phyloP scores from a whole-genome alignment of 2,329 filamentous ascomycete genomes.

The Fusarium metavorans region DNA sequence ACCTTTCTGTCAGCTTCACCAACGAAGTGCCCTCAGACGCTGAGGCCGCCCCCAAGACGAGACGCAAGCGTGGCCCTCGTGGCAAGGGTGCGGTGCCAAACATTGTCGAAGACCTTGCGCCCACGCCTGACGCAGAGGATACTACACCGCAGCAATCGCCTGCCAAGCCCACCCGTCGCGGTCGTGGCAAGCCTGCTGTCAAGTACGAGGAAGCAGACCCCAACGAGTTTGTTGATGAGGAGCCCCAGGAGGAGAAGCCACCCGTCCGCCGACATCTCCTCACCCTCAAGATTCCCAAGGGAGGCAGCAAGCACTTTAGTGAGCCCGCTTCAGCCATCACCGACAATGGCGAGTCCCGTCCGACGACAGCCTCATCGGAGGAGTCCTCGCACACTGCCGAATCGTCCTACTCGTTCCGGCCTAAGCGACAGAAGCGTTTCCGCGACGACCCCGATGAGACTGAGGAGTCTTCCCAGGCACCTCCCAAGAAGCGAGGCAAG shows the following conservation, averaged over 20 bases:
- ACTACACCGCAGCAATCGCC: conserved; percentile 28
- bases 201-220: conserved; percentile 47
- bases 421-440: conserved; percentile 67
- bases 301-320: conserved; percentile 52
- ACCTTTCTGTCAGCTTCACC: conserved; percentile 50
- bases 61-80: conserved; percentile 48
- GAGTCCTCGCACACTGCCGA: conserved; percentile 61
- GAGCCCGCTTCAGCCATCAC: conserved; percentile 52
- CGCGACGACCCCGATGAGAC: conserved; percentile 60
- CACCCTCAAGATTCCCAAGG: conserved; percentile 56
- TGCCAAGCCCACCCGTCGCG: conserved; percentile 42
- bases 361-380: conserved; percentile 66
- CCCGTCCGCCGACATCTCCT: conserved; percentile 48
- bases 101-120: conserved; percentile 41
- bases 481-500: conserved; percentile 54
- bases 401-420: conserved; percentile 65
- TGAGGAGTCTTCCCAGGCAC: conserved; percentile 51
- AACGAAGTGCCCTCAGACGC: conserved; percentile 49
- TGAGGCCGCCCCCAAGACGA: conserved; percentile 46
- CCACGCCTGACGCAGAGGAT: conserved; percentile 37
- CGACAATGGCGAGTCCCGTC: conserved; percentile 61
- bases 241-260: conserved; percentile 44
- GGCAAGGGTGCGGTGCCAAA: conserved; percentile 39
- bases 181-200: conserved; percentile 41
- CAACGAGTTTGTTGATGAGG: conserved; percentile 46